A percentile compares a stretch with the other conserved stretches of the same genome.
These are phyloP conservation scores for Aspergillus olivimuriae DNA, from an alignment of 495 filamentous ascomycete species.

Conservation along the genomic window DNA sequence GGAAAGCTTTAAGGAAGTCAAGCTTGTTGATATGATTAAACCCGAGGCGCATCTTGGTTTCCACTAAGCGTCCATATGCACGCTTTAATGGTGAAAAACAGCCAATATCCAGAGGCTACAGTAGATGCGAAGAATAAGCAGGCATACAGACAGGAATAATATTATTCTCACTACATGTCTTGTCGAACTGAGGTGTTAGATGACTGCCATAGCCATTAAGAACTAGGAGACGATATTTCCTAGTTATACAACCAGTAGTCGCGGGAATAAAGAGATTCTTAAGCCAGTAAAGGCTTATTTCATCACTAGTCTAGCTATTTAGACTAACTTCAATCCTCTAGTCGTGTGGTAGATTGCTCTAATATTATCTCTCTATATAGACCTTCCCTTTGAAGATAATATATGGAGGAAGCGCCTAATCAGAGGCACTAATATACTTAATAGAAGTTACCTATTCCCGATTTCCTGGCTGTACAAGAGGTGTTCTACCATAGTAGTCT, in stretches of 20 bases:
- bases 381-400: slow-evolving; percentile 22
- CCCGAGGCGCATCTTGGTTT: no score
- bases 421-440: slow-evolving; percentile 21
- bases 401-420: slow-evolving; percentile 14
- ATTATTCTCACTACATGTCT: no score
- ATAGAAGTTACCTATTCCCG: slow-evolving; percentile 35
- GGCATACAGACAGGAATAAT: no score
- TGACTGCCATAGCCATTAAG: slow-evolving; percentile 21
- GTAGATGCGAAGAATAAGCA: slow-evolving; percentile 1
- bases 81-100: background rate
- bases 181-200: no score
- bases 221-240: slow-evolving; percentile 15
- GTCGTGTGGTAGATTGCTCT: no score
- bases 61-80: no score
- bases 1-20: no score
- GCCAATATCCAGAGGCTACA: background rate
- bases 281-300: slow-evolving; percentile 14
- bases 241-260: slow-evolving; percentile 4
- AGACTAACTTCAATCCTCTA: no score
- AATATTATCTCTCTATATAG: slow-evolving; percentile 7
- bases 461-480: slow-evolving; percentile 35
- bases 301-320: slow-evolving; percentile 25
- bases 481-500: slow-evolving; percentile 17
- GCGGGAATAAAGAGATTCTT: no score
- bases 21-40: no score